These are phyloP conservation scores for Colletotrichum sp. DNA, from an alignment of 2,329 filamentous ascomycete genomes.

Conservation along the genomic window DNA sequence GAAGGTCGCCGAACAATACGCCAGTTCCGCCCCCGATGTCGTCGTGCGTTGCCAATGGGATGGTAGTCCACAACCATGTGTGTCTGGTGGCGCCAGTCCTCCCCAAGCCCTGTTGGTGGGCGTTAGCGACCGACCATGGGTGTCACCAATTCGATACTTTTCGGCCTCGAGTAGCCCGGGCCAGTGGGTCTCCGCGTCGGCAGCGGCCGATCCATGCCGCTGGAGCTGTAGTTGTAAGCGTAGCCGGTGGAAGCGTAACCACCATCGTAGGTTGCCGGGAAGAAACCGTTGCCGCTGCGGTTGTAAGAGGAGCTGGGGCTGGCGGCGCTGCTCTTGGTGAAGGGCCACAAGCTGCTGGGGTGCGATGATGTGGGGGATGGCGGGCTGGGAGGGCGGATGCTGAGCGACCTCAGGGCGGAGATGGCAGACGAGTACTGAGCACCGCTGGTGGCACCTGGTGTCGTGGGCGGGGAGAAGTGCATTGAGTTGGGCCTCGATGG, in stretches of 20 bases:
- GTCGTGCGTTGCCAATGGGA: not conserved
- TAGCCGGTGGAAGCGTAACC: constrained; percentile 41
- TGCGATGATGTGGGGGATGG: constrained; percentile 54
- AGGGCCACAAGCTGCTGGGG: constrained; percentile 55
- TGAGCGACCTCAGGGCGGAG: constrained; percentile 60
- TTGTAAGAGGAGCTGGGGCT: constrained; percentile 60
- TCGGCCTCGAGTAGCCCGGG: constrained; percentile 60
- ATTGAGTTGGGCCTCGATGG: constrained; percentile 64
- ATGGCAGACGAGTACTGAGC: constrained; percentile 54
- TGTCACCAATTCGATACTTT: constrained; percentile 69
- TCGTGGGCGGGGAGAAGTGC: constrained; percentile 59
- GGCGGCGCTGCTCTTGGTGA: constrained; percentile 53
- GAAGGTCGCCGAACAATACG: not conserved
- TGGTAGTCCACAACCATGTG: not conserved
- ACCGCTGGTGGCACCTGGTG: constrained; percentile 34
- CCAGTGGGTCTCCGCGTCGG: constrained; percentile 55
- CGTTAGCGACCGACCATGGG: constrained; percentile 58
- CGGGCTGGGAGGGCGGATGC: constrained; percentile 59
- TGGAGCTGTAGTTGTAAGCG: constrained; percentile 42
- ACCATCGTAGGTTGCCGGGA: constrained; percentile 59
- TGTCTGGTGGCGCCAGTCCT: not conserved
- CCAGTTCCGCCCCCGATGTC: not conserved
- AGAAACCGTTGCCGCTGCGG: constrained; percentile 44
- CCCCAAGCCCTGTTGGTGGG: not conserved
- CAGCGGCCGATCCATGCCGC: constrained; percentile 58